Conservation (phyloP, 1,284 basidiomycete genomes). For the Pascua sp. region DNA sequence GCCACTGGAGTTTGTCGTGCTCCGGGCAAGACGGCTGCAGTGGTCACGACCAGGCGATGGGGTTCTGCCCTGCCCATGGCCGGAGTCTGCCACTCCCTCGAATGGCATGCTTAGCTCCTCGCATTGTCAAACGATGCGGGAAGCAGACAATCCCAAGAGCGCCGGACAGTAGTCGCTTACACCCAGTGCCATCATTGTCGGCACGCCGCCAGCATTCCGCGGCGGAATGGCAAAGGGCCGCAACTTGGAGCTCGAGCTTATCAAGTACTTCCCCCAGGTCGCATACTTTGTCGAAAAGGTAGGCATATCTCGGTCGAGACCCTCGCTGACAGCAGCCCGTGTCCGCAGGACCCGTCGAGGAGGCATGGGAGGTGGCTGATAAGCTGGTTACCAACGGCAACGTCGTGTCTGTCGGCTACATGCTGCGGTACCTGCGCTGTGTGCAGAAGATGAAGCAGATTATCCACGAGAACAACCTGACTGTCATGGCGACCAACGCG, state of each 20-base stretch:
- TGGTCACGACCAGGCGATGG: no score
- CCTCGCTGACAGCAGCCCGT: conserved; percentile 57
- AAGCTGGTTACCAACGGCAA: conserved; percentile 65
- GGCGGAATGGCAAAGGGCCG: conserved; percentile 72
- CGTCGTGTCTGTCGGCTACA: conserved; percentile 85
- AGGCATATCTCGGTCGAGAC: background rate
- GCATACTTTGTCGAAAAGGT: conserved; percentile 91
- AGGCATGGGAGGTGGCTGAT: conserved; percentile 62
- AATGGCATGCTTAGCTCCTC: conserved; percentile 44
- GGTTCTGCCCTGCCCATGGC: no score
- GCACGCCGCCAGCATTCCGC: conserved; percentile 89
- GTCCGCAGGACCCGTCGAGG: conserved; percentile 68
- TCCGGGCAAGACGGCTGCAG: no score
- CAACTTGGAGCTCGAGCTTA: conserved; percentile 84
- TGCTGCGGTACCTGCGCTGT: conserved; percentile 89
- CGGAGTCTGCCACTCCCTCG: background rate
- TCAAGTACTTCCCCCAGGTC: conserved; percentile 83
- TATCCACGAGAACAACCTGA: conserved; percentile 87
- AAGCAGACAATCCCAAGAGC: background rate
- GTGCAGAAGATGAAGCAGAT: conserved; percentile 98
- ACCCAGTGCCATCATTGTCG: conserved; percentile 71
- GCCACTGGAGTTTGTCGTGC: no score
- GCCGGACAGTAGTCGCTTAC: conserved; percentile 4
- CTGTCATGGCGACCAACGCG: conserved; percentile 95
- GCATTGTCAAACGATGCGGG: conserved; percentile 38